Evolutionary conservation across 192 early-diverging fungal genomes (phyloP).

Genomic region (Ramicandelaber brevisporus): DNA sequence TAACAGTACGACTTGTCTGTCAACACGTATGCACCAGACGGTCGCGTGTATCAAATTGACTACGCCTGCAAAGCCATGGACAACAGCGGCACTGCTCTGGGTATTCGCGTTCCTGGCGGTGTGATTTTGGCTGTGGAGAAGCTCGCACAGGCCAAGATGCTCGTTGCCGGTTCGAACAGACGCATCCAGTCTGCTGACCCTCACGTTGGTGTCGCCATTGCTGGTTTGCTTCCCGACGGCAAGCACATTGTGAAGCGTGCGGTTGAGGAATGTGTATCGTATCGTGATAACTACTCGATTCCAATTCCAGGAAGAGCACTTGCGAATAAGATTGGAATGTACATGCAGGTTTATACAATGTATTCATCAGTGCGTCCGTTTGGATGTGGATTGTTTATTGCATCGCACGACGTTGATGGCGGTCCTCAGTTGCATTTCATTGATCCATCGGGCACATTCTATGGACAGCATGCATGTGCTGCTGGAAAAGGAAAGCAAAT

Average conservation of each 20-base stretch:
- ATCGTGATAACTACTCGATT: slow-evolving; percentile 57
- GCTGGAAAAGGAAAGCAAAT: slow-evolving; percentile 89
- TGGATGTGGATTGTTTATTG: slow-evolving; percentile 66
- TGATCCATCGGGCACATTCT: slow-evolving; percentile 89
- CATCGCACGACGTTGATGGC: slow-evolving; percentile 47
- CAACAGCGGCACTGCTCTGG: slow-evolving; percentile 92
- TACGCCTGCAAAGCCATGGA: slow-evolving; percentile 96
- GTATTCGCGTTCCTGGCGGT: slow-evolving; percentile 80
- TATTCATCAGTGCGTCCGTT: slow-evolving; percentile 92
- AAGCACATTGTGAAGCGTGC: slow-evolving; percentile 70
- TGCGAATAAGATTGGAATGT: slow-evolving; percentile 77
- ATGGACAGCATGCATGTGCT: slow-evolving; percentile 90
- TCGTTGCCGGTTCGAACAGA: slow-evolving; percentile 79
- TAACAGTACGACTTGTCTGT: slow-evolving; percentile 95
- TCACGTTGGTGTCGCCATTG: slow-evolving; percentile 82
- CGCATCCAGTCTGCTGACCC: slow-evolving; percentile 75
- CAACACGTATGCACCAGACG: slow-evolving; percentile 97
- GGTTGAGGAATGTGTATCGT: slow-evolving; percentile 73
- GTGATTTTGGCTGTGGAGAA: slow-evolving; percentile 94
- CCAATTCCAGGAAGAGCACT: slow-evolving; percentile 77
- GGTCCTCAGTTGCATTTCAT: slow-evolving; percentile 83
- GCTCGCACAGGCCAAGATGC: slow-evolving; percentile 77
- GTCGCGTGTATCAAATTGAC: slow-evolving; percentile 97
- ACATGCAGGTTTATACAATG: slow-evolving; percentile 87
- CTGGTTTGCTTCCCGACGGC: slow-evolving; percentile 81